Conservation (phyloP, 2,329 filamentous ascomycete genomes). For the Neocatenulostroma microsporum region DNA sequence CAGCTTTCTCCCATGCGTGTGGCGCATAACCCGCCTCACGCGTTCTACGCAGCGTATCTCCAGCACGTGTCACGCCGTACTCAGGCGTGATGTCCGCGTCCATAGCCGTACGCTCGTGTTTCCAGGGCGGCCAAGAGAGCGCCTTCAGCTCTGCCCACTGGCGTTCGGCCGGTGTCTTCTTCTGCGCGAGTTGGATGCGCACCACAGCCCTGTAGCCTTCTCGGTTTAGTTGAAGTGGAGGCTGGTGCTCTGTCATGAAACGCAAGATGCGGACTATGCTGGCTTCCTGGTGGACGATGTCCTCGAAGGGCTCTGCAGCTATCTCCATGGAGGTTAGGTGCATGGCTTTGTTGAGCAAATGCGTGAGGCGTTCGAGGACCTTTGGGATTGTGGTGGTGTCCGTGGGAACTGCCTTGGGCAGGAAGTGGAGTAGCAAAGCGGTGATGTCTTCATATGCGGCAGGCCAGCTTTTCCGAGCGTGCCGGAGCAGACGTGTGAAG, state of each 20-base stretch:
- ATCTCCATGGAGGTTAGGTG: slow-evolving; percentile 31
- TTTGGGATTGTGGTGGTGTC: not conserved
- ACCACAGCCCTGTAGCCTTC: slow-evolving; percentile 51
- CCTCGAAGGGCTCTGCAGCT: slow-evolving; percentile 42
- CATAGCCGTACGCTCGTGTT: slow-evolving; percentile 53
- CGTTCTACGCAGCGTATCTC: slow-evolving; percentile 49
- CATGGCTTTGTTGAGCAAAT: slow-evolving; percentile 24
- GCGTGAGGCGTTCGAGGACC: slow-evolving; percentile 3
- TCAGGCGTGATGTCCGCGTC: slow-evolving; percentile 50
- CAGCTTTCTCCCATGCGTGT: slow-evolving; percentile 46
- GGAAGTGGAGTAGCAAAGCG: slow-evolving; percentile 13
- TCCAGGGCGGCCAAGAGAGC: slow-evolving; percentile 59
- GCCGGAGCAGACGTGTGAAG: slow-evolving; percentile 42
- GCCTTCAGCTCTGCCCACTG: slow-evolving; percentile 54
- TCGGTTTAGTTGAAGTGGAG: slow-evolving; percentile 49
- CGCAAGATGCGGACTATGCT: slow-evolving; percentile 51
- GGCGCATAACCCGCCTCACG: slow-evolving; percentile 51
- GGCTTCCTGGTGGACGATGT: slow-evolving; percentile 44
- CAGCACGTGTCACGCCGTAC: slow-evolving; percentile 52
- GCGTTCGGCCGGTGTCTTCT: slow-evolving; percentile 48
- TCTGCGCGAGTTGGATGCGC: slow-evolving; percentile 50
- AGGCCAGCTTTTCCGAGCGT: slow-evolving; percentile 45
- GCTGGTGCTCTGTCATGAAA: slow-evolving; percentile 49
- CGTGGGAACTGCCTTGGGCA: slow-evolving; percentile 3
- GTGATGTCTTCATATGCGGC: slow-evolving; percentile 29